A percentile compares a stretch with the other conserved stretches of the same genome.
These are phyloP conservation scores for Fagus crenata DNA, from an alignment of 306 rosid genomes.

Conservation along the genomic window DNA sequence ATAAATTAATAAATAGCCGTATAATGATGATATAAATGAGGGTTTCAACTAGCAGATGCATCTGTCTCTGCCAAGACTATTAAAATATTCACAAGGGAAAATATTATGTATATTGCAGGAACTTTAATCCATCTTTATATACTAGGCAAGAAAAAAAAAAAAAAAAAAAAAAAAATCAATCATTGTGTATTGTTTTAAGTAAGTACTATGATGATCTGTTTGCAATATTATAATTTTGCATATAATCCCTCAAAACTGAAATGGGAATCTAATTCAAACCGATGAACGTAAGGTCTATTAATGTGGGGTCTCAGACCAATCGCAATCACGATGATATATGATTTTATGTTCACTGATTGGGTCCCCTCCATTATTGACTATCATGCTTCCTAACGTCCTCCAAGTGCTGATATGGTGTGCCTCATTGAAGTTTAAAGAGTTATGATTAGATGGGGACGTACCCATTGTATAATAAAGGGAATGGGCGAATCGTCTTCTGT, in stretches of 20 bases:
- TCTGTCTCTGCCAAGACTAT: neutral
- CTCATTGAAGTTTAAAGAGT: neutral
- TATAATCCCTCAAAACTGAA: no score
- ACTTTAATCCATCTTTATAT: neutral
- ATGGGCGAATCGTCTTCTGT: neutral
- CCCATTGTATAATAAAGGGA: neutral
- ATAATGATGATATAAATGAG: neutral
- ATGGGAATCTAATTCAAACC: no score
- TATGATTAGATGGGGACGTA: neutral
- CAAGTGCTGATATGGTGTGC: neutral
- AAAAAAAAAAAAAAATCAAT: neutral
- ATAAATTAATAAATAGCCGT: neutral
- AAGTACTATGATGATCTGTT: no score
- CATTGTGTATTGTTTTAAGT: neutral
- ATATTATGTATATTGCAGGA: neutral
- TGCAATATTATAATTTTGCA: no score
- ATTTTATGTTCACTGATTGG: neutral
- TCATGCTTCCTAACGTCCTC: conserved; percentile 1
- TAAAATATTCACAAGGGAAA: neutral
- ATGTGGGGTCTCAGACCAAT: neutral
- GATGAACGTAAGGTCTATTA: no score
- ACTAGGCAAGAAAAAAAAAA: no score
- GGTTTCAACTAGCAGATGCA: conserved; percentile 18
- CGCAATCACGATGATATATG: neutral
- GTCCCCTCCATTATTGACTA: conserved; percentile 4